Percentiles rank a stretch among this genome's conserved stretches.
These are phyloP conservation scores for Aspergillus baeticus DNA, from an alignment of 495 filamentous ascomycete genomes.

Conservation along the genomic window DNA sequence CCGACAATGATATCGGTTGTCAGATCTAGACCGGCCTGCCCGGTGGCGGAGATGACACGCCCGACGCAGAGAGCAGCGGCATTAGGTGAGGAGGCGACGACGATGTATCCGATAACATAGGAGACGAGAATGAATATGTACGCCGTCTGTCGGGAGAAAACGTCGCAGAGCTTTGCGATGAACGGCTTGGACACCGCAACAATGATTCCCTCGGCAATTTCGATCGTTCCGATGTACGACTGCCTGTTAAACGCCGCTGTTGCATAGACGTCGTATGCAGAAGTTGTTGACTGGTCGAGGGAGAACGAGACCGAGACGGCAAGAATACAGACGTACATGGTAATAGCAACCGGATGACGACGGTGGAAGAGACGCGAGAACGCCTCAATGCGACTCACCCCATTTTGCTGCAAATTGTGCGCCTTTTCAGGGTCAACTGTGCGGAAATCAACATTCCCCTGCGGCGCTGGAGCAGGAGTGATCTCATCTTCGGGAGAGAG, in stretches of 20 bases:
- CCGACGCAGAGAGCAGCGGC: constrained; percentile 39
- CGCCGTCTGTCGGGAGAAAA: constrained; percentile 51
- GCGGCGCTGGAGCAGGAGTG: too few relatives aligned
- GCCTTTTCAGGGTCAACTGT: too few relatives aligned
- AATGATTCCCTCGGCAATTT: constrained; percentile 40
- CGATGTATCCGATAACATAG: constrained; percentile 33
- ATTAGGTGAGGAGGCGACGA: constrained; percentile 39
- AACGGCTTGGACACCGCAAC: constrained; percentile 59
- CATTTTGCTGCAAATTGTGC: too few relatives aligned
- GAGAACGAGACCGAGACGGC: background rate
- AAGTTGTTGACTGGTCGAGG: constrained; percentile 5
- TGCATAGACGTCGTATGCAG: constrained; percentile 11
- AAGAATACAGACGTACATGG: background rate
- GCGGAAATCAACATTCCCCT: too few relatives aligned
- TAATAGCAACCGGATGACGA: background rate
- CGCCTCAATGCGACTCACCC: background rate
- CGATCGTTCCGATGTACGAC: constrained; percentile 12
- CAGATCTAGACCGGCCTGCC: constrained; percentile 51
- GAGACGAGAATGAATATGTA: constrained; percentile 39
- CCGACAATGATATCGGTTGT: constrained; percentile 55
- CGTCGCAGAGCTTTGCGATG: constrained; percentile 61
- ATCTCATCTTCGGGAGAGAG: too few relatives aligned
- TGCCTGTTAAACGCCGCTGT: constrained; percentile 12
- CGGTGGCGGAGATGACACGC: constrained; percentile 46
- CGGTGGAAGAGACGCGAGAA: background rate